phyloP scores from a whole-genome alignment of 1,284 basidiomycete species.

The Takashimella koratensis region DNA sequence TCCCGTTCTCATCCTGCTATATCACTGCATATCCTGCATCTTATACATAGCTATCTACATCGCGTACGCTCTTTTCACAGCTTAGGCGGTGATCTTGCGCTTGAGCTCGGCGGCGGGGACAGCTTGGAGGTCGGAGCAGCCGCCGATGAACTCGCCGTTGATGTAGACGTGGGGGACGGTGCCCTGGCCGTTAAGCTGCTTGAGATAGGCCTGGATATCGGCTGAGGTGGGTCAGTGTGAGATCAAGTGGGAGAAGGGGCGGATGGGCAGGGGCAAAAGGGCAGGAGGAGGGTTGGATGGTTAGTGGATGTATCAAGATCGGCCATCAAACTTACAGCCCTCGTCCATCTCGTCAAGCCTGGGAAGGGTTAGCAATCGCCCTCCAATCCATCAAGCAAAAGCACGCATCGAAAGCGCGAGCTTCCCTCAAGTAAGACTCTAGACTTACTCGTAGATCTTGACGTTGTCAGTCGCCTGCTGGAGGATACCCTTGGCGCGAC shows the following conservation, averaged over 20 bases:
- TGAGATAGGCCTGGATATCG: constrained; percentile 47
- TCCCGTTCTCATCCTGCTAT: no score
- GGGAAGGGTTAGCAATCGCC: constrained; percentile 13
- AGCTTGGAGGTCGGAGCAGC: constrained; percentile 45
- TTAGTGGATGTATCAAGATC: not conserved
- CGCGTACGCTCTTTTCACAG: no score
- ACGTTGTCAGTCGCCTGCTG: constrained; percentile 29
- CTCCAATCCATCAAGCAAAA: not conserved
- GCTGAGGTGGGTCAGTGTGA: constrained; percentile 17
- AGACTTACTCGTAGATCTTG: constrained; percentile 42
- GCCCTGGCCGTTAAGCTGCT: constrained; percentile 41
- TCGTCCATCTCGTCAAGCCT: constrained; percentile 47
- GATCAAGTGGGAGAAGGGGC: no score
- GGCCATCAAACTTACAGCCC: constrained; percentile 35
- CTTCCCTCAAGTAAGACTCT: not conserved
- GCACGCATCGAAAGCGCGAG: not conserved
- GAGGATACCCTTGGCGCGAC: constrained; percentile 39
- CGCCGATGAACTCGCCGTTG: constrained; percentile 45
- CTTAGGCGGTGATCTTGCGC: constrained; percentile 1
- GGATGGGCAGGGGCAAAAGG: not conserved
- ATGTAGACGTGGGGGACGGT: constrained; percentile 49
- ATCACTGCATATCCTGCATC: no score
- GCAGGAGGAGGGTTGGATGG: not conserved
- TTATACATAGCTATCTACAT: no score
- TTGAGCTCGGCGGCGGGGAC: constrained; percentile 37